phyloP scores from a whole-genome alignment of 176 grass and related monocot species.

The Avena sativa region DNA sequence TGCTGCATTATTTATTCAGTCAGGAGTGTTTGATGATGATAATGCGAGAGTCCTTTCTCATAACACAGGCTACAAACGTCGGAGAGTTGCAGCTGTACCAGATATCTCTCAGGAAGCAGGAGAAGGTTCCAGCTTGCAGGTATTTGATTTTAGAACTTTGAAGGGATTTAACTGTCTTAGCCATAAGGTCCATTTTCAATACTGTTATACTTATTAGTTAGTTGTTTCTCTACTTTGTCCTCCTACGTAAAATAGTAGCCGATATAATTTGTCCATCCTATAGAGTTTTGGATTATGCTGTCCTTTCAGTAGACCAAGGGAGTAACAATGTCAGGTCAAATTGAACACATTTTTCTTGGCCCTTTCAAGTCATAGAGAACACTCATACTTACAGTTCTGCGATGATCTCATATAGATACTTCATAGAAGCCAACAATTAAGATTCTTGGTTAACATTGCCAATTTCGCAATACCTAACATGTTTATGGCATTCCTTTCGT shows the following conservation, averaged over 20 bases:
- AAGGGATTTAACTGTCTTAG: slow-evolving; percentile 2
- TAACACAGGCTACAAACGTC: slow-evolving; percentile 40
- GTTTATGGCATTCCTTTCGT: no score
- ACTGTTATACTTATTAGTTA: background rate
- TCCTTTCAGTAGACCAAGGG: background rate
- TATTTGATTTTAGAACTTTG: slow-evolving; percentile 34
- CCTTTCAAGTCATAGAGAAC: background rate
- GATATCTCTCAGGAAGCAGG: slow-evolving; percentile 33
- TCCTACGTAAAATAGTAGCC: no score
- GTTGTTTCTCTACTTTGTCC: background rate
- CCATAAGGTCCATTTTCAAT: background rate
- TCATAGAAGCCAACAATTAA: background rate
- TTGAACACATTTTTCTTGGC: background rate
- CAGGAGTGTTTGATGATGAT: background rate
- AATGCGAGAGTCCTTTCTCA: slow-evolving; percentile 9
- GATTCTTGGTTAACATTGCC: no score
- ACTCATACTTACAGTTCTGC: background rate
- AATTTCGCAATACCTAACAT: no score
- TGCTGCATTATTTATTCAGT: slow-evolving; percentile 17
- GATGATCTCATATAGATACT: background rate
- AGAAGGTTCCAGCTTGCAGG: slow-evolving; percentile 50
- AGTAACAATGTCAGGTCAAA: background rate
- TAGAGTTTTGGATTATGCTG: background rate
- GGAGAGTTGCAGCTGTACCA: slow-evolving; percentile 33
- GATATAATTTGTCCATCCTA: background rate